Conservation (phyloP, 805 yeast genomes). For the Kodamaea neixiangensis region DNA sequence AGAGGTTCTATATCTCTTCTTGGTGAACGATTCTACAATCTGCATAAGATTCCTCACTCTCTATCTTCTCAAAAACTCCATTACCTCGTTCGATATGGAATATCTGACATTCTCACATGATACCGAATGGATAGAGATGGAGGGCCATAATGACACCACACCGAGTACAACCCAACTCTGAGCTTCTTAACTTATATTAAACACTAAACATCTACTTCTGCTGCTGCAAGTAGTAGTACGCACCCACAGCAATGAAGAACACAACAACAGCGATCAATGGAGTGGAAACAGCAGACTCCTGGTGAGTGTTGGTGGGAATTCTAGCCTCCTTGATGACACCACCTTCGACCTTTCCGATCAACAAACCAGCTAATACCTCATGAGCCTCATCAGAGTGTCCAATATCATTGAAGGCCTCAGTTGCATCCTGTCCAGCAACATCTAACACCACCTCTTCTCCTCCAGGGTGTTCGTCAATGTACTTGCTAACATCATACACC, state of each 20-base stretch:
- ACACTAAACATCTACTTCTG: constrained; percentile 12
- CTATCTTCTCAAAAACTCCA: too few species aligned
- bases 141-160: not conserved
- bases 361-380: constrained; percentile 65
- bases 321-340: constrained; percentile 40
- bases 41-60: too few species aligned
- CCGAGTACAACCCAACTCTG: too few species aligned
- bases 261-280: constrained; percentile 37
- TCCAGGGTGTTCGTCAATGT: constrained; percentile 51
- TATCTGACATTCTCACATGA: not conserved
- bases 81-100: too few species aligned
- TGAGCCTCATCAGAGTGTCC: constrained; percentile 98
- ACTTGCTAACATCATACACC: constrained; percentile 42
- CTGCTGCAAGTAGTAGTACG: constrained; percentile 36
- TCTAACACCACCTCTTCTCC: constrained; percentile 49
- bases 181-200: not conserved
- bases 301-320: constrained; percentile 17
- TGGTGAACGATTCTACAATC: not conserved
- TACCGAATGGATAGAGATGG: not conserved
- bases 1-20: not conserved
- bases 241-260: constrained; percentile 43
- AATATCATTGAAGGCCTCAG: constrained; percentile 63
- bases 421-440: constrained; percentile 46
- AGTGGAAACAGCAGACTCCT: constrained; percentile 21
- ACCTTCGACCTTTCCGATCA: constrained; percentile 79